These are phyloP conservation scores for Trichocomaceae sp. DNA, from an alignment of 2,329 filamentous ascomycete genomes.

Conservation along the genomic window DNA sequence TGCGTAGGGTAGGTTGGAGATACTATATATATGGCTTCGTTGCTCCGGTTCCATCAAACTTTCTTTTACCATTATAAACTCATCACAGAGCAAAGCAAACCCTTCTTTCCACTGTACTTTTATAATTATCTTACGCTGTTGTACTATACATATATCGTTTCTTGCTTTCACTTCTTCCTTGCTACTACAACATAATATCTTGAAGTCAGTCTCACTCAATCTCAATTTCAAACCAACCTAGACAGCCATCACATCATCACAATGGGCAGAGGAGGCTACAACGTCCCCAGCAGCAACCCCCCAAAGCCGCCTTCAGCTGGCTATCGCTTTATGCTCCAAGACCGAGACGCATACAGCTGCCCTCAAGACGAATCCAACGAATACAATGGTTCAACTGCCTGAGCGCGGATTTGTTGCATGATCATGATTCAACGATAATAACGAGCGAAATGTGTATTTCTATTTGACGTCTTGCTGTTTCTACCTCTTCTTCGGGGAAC, in stretches of 20 bases:
- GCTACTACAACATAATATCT: not conserved
- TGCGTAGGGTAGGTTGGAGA: not conserved
- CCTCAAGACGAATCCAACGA: constrained; percentile 14
- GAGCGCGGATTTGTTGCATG: not conserved
- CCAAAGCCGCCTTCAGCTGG: constrained; percentile 11
- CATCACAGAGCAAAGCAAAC: not conserved
- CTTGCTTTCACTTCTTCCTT: not conserved
- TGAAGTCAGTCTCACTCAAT: not conserved
- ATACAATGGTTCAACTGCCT: not conserved
- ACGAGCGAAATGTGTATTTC: constrained; percentile 12
- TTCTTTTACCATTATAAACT: not conserved
- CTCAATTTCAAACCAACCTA: not conserved
- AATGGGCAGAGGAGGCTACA: constrained; percentile 38
- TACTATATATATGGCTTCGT: not conserved
- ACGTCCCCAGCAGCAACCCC: constrained; percentile 18
- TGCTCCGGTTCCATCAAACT: not conserved
- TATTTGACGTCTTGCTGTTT: not conserved
- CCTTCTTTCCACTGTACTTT: not conserved
- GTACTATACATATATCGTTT: not conserved
- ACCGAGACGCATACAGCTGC: constrained; percentile 25
- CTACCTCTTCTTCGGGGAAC: not conserved
- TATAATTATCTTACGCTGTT: not conserved
- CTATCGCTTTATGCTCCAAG: constrained; percentile 4
- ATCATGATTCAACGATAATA: constrained; percentile 15
- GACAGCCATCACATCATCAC: not conserved